Conservation (phyloP, 2,329 filamentous ascomycete genomes). For the Cryoendolithus antarcticus region DNA sequence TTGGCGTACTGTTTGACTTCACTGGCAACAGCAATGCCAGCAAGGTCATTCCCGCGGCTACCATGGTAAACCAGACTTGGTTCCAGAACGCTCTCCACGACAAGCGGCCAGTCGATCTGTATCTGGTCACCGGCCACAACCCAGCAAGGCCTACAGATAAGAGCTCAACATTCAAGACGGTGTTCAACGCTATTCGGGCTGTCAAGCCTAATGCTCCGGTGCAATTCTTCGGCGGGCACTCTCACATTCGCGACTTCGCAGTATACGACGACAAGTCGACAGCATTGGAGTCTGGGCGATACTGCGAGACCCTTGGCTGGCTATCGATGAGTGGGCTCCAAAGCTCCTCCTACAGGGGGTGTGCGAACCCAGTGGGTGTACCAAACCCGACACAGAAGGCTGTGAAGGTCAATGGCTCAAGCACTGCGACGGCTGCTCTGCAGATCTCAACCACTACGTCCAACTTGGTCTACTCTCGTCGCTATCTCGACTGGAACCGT, state of each 20-base stretch:
- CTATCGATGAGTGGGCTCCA: conserved; percentile 50
- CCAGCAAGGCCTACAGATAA: conserved; percentile 36
- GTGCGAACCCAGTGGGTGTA: conserved; percentile 26
- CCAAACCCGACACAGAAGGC: conserved; percentile 6
- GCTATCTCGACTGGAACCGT: conserved; percentile 58
- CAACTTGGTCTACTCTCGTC: conserved; percentile 36
- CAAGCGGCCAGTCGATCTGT: conserved; percentile 48
- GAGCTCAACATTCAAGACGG: conserved; percentile 33
- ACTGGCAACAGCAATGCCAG: conserved; percentile 48
- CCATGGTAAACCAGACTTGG: conserved; percentile 44
- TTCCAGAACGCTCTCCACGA: conserved; percentile 46
- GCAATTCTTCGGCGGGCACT: conserved; percentile 44
- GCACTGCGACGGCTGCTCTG: conserved; percentile 11
- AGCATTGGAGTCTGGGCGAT: conserved; percentile 48
- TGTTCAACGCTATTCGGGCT: conserved; percentile 48
- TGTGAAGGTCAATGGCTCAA: conserved; percentile 19
- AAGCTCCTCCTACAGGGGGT: conserved; percentile 29
- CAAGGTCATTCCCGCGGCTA: conserved; percentile 43
- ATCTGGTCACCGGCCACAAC: conserved; percentile 53
- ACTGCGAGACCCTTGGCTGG: conserved; percentile 59
- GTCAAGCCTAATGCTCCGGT: conserved; percentile 46
- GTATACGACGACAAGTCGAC: conserved; percentile 51
- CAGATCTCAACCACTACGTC: too few relatives aligned
- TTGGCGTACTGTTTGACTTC: conserved; percentile 39
- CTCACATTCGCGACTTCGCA: conserved; percentile 47